Evolutionary conservation across 1,284 basidiomycete species (phyloP).

Genomic region (Leccinum variabile): DNA sequence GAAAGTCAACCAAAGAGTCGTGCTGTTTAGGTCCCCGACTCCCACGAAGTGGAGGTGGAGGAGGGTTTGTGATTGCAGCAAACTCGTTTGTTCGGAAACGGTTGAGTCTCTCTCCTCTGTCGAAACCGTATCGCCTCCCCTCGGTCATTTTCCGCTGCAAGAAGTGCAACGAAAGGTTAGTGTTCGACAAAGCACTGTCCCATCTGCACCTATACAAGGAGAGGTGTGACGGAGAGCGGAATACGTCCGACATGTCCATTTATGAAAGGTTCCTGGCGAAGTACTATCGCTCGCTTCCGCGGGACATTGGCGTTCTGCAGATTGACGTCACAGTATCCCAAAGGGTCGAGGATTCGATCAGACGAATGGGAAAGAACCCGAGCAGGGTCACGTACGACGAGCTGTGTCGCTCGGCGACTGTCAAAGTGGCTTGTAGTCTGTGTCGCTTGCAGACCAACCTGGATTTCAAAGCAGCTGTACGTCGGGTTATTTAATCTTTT

Average conservation of each 20-base stretch:
- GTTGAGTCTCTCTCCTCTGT: conserved; percentile 1
- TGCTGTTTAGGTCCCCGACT: no score
- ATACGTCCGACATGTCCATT: neutral
- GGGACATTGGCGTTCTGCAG: conserved; percentile 3
- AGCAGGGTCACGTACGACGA: no score
- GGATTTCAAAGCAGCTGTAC: conserved; percentile 13
- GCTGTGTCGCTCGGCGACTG: no score
- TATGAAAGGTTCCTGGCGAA: neutral
- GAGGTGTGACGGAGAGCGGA: neutral
- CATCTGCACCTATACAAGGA: conserved; percentile 13
- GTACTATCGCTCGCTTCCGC: neutral
- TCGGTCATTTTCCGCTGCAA: conserved; percentile 19
- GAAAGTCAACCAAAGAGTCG: no score
- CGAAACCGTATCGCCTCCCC: conserved; percentile 12
- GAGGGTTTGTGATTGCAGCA: no score
- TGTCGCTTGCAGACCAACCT: neutral
- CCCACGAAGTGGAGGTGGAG: no score
- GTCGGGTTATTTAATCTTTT: neutral
- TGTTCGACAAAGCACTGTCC: conserved; percentile 15
- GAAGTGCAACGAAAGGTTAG: conserved; percentile 2
- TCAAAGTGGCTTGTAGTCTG: no score
- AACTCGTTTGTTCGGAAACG: neutral
- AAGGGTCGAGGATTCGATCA: no score
- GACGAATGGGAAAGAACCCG: no score
- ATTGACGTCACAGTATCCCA: neutral